A percentile compares a stretch with the other conserved stretches of the same genome.
phyloP scores from a whole-genome alignment of 352 stramenopile genomes.

The Phytophthora palmivora region DNA sequence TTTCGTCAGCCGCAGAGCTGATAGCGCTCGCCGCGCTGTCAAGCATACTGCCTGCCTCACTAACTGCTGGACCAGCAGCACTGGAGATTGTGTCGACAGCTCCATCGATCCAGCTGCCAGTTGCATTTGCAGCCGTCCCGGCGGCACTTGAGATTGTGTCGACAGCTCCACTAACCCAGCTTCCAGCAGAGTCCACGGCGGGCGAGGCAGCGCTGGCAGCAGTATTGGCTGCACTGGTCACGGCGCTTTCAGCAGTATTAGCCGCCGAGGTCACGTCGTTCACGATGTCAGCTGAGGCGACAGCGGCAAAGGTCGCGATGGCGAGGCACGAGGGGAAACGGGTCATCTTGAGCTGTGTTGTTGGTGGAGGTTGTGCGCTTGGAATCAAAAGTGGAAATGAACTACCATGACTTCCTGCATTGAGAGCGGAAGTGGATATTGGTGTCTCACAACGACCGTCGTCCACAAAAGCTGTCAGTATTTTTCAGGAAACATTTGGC shows the following conservation, averaged over 20 bases:
- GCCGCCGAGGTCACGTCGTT: slow-evolving; percentile 19
- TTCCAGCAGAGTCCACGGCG: slow-evolving; percentile 20
- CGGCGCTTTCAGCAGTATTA: slow-evolving; percentile 19
- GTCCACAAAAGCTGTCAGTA: slow-evolving; percentile 5
- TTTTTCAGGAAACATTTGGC: slow-evolving; percentile 23
- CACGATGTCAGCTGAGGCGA: slow-evolving; percentile 15
- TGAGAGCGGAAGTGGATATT: slow-evolving; percentile 3
- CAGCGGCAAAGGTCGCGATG: slow-evolving; percentile 17
- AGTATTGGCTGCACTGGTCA: slow-evolving; percentile 9
- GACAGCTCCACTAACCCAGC: slow-evolving; percentile 18
- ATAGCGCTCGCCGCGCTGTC: slow-evolving; percentile 17
- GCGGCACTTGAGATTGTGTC: slow-evolving; percentile 27
- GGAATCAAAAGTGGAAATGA: slow-evolving; percentile 33
- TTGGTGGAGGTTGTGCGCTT: slow-evolving; percentile 10
- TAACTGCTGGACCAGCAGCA: neutral
- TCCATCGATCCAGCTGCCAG: slow-evolving; percentile 30
- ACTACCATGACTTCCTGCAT: too few species aligned
- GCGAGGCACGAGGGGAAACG: slow-evolving; percentile 27
- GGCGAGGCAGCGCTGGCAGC: slow-evolving; percentile 14
- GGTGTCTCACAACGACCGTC: slow-evolving; percentile 2
- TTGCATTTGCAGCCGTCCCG: slow-evolving; percentile 14
- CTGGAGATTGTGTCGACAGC: slow-evolving; percentile 23
- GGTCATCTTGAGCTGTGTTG: slow-evolving; percentile 31
- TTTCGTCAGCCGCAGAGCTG: slow-evolving; percentile 21
- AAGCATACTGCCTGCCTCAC: slow-evolving; percentile 13